Base-by-base conservation (phyloP, 805 yeast species). In the Geotrichum ghanense region DNA sequence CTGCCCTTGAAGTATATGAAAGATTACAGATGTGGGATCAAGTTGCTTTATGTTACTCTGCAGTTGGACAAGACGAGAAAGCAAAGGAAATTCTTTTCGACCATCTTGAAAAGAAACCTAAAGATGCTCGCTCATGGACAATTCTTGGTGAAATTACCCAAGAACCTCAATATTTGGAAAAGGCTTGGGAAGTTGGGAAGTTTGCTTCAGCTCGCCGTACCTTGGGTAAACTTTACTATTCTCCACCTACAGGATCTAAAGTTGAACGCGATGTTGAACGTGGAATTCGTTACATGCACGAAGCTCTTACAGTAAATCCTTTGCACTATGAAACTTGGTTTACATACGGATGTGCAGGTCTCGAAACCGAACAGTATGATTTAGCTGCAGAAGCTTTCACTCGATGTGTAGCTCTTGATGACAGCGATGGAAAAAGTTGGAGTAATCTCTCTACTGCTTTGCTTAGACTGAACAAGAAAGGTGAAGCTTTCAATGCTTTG, bases 381-480 rank as follows among this genome's bases (percentile, higher is more conserved):
- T 64, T 83, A 41, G 95, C 97, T 0, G 80, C 95, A 0, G 94
- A 85, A 59, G 96, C 96, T 0, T 89, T 92, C 60, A 81, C 95
- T 0, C 72, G 97, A 56, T 87, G 96, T 66, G 89, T 88, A 25
- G 70, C 95, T 0, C 61, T 89, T 34, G 95, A 88, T 60, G 95
- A 84, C 21, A 73, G 80, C 0, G 87, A 79, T 56, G 71, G 89
- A 1, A 78, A 78, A 58, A 78, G 95, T 2, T 92, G 98, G 98
- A 80, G 95, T 9, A 92, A 92, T 59, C 71, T 92, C 55, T 87
- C 95, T 3, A 79, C 92, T 9, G 80, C 96, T 0, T 71, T 85
- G 46, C 65, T 88, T 35, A 75, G 74, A 51, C 58, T 74, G 45
- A 80, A 74, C 45, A 83, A 84, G 61, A 63, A 75, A 19, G 73